phyloP scores from a whole-genome alignment of 2,329 filamentous ascomycete species.

The Fusarium sp. region DNA sequence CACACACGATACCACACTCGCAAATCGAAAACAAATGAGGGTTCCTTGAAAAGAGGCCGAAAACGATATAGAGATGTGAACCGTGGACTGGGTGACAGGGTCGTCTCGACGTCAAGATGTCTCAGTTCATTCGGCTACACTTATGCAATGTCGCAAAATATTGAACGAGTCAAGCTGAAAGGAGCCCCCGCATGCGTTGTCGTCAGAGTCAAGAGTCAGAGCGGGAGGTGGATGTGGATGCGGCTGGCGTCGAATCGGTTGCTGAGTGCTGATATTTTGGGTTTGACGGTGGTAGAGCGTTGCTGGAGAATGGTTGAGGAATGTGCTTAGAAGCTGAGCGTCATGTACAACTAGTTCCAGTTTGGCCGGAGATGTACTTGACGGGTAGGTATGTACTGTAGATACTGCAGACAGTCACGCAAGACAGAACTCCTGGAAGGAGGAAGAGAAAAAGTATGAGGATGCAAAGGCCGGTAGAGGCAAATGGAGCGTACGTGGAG shows the following conservation, averaged over 20 bases:
- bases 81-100: constrained; percentile 13
- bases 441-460: not conserved
- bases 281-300: constrained; percentile 20
- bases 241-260: constrained; percentile 6
- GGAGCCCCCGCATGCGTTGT: constrained; percentile 32
- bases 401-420: constrained; percentile 33
- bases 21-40: constrained; percentile 14
- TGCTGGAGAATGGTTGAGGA: constrained; percentile 14
- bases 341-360: constrained; percentile 10
- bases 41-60: constrained; percentile 10
- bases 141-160: constrained; percentile 31
- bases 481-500: constrained; percentile 3
- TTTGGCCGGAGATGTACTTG: constrained; percentile 8
- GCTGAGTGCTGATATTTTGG: constrained; percentile 9
- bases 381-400: not conserved
- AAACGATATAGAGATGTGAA: constrained; percentile 9
- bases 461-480: constrained; percentile 1
- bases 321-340: constrained; percentile 4
- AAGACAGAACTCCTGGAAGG: constrained; percentile 14
- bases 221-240: constrained; percentile 19
- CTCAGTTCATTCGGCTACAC: constrained; percentile 29
- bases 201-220: constrained; percentile 8
- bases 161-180: constrained; percentile 23
- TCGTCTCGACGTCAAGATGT: constrained; percentile 38
- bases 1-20: constrained; percentile 15